Conservation (phyloP, 805 yeast species). For the Candida verbasci region DNA sequence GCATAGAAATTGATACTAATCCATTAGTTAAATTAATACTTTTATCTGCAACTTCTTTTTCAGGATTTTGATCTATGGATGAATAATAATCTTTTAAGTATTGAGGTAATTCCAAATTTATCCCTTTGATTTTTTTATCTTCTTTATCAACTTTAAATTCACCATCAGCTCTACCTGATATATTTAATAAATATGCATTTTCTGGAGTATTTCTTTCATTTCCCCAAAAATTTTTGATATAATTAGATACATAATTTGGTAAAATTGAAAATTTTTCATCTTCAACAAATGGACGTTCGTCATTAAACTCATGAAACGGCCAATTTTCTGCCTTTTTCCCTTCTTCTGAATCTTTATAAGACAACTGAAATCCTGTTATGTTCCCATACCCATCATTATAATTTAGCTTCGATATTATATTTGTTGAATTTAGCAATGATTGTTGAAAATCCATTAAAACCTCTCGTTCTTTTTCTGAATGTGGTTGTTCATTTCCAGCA, state of each 20-base stretch:
- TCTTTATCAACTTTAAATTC: conserved; percentile 17
- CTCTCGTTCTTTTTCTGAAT: conserved; percentile 19
- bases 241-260: conserved; percentile 51
- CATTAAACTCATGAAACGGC: conserved; percentile 48
- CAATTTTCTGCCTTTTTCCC: conserved; percentile 47
- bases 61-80: conserved; percentile 13
- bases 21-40: conserved; percentile 33
- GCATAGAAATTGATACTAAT: conserved; percentile 18
- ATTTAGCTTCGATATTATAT: conserved; percentile 32
- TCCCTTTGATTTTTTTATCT: conserved; percentile 10
- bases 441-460: conserved; percentile 22
- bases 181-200: conserved; percentile 28
- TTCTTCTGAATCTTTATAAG: conserved; percentile 54
- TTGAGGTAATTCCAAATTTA: conserved; percentile 21
- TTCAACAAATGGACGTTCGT: conserved; percentile 42
- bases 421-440: conserved; percentile 15
- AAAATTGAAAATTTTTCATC: conserved; percentile 52
- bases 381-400: conserved; percentile 60
- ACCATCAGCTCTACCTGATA: conserved; percentile 33
- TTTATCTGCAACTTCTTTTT: conserved; percentile 16
- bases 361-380: conserved; percentile 65
- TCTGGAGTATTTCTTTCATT: conserved; percentile 11
- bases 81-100: conserved; percentile 27
- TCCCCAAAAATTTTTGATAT: conserved; percentile 55
- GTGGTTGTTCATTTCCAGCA: conserved; percentile 25